Evolutionary conservation across 306 rosid species (phyloP).

Genomic region (Aeschynomene evenia): DNA sequence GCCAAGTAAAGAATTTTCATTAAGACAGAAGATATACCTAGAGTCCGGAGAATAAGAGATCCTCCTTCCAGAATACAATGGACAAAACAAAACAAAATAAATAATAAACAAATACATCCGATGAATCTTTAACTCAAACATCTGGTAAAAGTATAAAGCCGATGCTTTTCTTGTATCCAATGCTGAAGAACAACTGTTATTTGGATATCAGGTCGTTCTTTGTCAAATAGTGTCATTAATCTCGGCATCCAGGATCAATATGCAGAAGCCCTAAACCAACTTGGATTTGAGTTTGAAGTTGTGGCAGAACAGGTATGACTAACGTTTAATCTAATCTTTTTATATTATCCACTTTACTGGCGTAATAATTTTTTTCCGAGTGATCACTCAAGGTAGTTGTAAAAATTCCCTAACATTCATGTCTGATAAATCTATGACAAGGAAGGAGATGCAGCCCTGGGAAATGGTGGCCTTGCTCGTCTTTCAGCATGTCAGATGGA

Average conservation of each 20-base stretch:
- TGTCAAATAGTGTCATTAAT: slow-evolving; percentile 74
- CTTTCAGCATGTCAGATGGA: slow-evolving; percentile 82
- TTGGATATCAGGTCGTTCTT: slow-evolving; percentile 64
- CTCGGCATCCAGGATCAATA: slow-evolving; percentile 74
- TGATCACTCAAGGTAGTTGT: slow-evolving; percentile 10
- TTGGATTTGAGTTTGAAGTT: slow-evolving; percentile 80
- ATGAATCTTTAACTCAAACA: slow-evolving; percentile 13
- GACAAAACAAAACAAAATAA: too few species aligned
- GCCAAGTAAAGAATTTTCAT: neutral
- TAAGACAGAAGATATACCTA: too few species aligned
- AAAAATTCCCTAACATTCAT: slow-evolving; percentile 18
- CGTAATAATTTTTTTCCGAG: neutral
- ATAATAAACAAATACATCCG: neutral
- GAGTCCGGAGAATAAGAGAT: too few species aligned
- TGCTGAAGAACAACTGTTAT: slow-evolving; percentile 21
- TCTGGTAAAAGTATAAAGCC: slow-evolving; percentile 23
- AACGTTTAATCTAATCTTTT: slow-evolving; percentile 7
- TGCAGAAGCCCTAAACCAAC: slow-evolving; percentile 73
- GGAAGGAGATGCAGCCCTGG: slow-evolving; percentile 86
- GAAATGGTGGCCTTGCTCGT: slow-evolving; percentile 82
- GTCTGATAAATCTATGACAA: slow-evolving; percentile 32
- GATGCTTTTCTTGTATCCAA: slow-evolving; percentile 14
- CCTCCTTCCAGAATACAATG: too few species aligned
- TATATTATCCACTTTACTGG: slow-evolving; percentile 14
- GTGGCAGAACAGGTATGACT: slow-evolving; percentile 66